Conservation (phyloP, 2,329 filamentous ascomycete species). For the Colletotrichum sansevieriae region DNA sequence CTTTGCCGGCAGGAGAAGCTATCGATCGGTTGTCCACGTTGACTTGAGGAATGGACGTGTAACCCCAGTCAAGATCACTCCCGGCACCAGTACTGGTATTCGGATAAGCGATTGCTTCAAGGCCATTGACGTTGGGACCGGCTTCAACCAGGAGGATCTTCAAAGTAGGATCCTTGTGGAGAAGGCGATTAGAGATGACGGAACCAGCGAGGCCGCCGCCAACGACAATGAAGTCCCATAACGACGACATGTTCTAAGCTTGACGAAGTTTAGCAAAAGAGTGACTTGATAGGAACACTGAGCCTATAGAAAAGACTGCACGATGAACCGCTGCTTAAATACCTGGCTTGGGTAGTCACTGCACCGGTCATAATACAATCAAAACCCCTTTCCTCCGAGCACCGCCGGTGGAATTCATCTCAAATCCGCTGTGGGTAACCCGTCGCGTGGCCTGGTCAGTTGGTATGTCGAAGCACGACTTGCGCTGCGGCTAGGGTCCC, state of each 20-base stretch:
- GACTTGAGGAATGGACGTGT: slow-evolving; percentile 49
- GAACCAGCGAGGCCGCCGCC: slow-evolving; percentile 54
- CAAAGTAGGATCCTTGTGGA: slow-evolving; percentile 43
- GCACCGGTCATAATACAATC: too few species aligned
- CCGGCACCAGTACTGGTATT: slow-evolving; percentile 41
- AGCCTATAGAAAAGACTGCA: not conserved
- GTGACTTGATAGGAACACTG: not conserved
- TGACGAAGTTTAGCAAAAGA: not conserved
- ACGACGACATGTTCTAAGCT: not conserved
- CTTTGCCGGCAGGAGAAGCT: slow-evolving; percentile 50
- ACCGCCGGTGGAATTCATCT: too few species aligned
- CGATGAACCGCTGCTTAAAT: too few species aligned
- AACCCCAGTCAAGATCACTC: slow-evolving; percentile 51
- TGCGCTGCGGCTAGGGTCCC: too few species aligned
- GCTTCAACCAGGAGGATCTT: slow-evolving; percentile 57
- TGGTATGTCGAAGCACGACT: too few species aligned
- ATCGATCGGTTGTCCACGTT: slow-evolving; percentile 38
- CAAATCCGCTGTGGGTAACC: too few species aligned
- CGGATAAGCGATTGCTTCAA: slow-evolving; percentile 45
- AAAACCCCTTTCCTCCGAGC: too few species aligned
- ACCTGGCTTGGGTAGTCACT: too few species aligned
- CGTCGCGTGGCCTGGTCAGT: too few species aligned
- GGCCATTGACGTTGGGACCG: slow-evolving; percentile 48
- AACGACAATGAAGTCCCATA: slow-evolving; percentile 54
- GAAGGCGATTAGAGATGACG: slow-evolving; percentile 52